phyloP scores from a whole-genome alignment of 441 rosid genomes.

The Viola pubescens region DNA sequence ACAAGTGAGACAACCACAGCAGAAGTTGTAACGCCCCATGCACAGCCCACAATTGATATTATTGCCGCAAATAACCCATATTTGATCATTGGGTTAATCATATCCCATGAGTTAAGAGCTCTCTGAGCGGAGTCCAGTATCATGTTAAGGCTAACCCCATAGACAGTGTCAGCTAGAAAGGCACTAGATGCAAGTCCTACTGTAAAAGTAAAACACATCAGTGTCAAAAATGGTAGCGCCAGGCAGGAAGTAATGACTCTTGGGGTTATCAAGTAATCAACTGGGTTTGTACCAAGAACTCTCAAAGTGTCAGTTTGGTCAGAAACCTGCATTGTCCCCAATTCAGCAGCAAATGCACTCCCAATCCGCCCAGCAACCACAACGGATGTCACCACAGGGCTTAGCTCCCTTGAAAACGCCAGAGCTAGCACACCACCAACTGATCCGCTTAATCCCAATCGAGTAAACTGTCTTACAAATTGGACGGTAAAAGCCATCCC shows the following conservation, averaged over 20 bases:
- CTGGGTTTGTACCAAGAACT: conserved; percentile 58
- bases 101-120: conserved; percentile 59
- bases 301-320: conserved; percentile 68
- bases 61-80: conserved; percentile 75
- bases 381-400: conserved; percentile 69
- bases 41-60: conserved; percentile 69
- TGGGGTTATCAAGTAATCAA: conserved; percentile 65
- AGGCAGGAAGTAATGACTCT: conserved; percentile 58
- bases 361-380: conserved; percentile 77
- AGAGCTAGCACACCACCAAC: conserved; percentile 76
- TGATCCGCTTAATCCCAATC: conserved; percentile 59
- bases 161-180: conserved; percentile 58
- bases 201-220: conserved; percentile 53
- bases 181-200: conserved; percentile 78
- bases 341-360: conserved; percentile 73
- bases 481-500: conserved; percentile 90
- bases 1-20: conserved; percentile 81
- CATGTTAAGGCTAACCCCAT: conserved; percentile 57
- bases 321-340: conserved; percentile 81
- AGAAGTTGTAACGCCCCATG: conserved; percentile 86
- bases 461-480: conserved; percentile 69
- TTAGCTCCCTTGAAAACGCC: conserved; percentile 71
- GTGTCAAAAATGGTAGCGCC: conserved; percentile 57
- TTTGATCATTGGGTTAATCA: conserved; percentile 72
- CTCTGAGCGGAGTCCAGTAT: conserved; percentile 65